phyloP scores from a whole-genome alignment of 805 yeast genomes.

The Cyberlindnera veronae region DNA sequence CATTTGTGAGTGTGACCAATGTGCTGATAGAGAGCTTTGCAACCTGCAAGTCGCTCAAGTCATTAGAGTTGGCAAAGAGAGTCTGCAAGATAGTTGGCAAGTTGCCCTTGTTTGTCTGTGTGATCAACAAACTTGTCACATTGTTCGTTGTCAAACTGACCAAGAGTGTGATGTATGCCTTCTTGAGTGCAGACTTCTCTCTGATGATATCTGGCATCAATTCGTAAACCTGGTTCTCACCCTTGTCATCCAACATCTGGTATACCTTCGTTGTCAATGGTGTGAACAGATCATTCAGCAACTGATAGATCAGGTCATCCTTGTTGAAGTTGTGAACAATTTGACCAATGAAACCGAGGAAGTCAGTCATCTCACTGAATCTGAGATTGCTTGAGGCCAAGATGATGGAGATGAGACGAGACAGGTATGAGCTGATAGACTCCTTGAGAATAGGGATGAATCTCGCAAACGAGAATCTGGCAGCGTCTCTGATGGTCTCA shows the following conservation, averaged over 20 bases:
- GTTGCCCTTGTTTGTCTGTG: constrained; percentile 58
- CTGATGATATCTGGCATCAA: constrained; percentile 56
- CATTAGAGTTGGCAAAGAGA: constrained; percentile 62
- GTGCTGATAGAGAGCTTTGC: constrained; percentile 70
- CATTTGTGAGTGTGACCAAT: constrained; percentile 56
- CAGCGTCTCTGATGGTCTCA: constrained; percentile 76
- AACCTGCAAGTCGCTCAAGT: constrained; percentile 56
- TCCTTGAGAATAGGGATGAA: constrained; percentile 70
- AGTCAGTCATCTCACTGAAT: constrained; percentile 69
- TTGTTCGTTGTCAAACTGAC: constrained; percentile 73
- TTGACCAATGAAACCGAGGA: constrained; percentile 84
- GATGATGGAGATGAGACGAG: constrained; percentile 67
- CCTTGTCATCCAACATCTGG: constrained; percentile 42
- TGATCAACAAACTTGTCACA: constrained; percentile 70
- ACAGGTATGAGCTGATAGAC: constrained; percentile 49
- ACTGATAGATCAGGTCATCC: constrained; percentile 64
- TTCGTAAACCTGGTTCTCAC: constrained; percentile 36
- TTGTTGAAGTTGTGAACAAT: constrained; percentile 72
- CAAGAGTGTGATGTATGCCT: constrained; percentile 65
- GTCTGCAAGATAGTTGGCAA: constrained; percentile 61
- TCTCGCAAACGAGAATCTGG: constrained; percentile 84
- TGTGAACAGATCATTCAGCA: constrained; percentile 67
- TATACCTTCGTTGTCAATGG: constrained; percentile 72
- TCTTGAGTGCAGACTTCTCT: constrained; percentile 64
- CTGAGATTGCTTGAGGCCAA: constrained; percentile 55